A percentile compares a stretch with the other conserved stretches of the same genome.
Conservation (phyloP, 108 stramenopile genomes). For the Thalassiosira profunda region DNA sequence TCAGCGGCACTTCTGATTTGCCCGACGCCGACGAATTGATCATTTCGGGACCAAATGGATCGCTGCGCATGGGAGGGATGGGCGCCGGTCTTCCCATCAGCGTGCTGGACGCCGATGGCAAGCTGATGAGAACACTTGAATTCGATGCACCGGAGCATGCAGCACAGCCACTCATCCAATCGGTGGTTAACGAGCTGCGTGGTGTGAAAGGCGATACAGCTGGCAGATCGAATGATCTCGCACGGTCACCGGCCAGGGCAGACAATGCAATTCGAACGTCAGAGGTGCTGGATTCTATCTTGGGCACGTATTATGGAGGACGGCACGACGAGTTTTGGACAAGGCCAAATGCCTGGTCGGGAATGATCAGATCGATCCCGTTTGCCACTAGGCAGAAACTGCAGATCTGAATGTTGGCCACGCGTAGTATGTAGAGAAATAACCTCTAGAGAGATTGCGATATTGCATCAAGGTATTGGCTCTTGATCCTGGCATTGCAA, state of each 20-base stretch:
- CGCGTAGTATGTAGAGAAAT: no score
- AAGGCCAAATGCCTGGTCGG: constrained; percentile 20
- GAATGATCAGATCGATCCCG: no score
- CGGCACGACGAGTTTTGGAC: constrained; percentile 66
- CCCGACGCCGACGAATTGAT: constrained; percentile 56
- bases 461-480: no score
- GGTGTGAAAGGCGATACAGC: background rate
- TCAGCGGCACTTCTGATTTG: no score
- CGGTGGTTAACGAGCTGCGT: constrained; percentile 54
- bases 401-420: no score
- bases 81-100: constrained; percentile 53
- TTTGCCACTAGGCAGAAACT: no score
- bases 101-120: constrained; percentile 44
- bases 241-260: constrained; percentile 38
- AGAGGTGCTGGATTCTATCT: constrained; percentile 54
- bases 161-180: constrained; percentile 64
- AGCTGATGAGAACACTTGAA: constrained; percentile 18
- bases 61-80: constrained; percentile 59
- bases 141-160: constrained; percentile 63
- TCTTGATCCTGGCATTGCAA: no score
- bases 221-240: background rate
- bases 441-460: no score
- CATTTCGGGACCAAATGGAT: constrained; percentile 55
- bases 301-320: constrained; percentile 62
- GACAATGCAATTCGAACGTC: constrained; percentile 62